These are phyloP conservation scores for Neopestalotiopsis sp. DNA, from an alignment of 2,329 filamentous ascomycete genomes.

Conservation along the genomic window DNA sequence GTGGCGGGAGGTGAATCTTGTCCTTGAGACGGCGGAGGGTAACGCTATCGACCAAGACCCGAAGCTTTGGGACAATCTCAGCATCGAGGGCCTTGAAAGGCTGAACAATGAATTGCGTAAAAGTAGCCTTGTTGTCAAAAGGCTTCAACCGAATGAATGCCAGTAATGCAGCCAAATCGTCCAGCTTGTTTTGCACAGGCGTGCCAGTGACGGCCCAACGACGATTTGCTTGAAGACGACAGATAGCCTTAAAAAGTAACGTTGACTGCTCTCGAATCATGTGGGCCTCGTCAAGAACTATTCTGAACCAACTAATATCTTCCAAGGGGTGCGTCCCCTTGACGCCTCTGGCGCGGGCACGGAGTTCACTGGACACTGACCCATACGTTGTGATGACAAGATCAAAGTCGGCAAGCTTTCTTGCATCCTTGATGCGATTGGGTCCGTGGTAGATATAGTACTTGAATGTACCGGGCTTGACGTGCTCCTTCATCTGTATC, in stretches of 20 bases:
- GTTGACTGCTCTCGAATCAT: conserved; percentile 88
- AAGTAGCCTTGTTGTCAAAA: conserved; percentile 79
- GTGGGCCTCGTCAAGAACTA: conserved; percentile 94
- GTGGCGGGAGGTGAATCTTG: conserved; percentile 79
- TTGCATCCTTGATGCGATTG: conserved; percentile 71
- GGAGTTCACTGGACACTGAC: conserved; percentile 81
- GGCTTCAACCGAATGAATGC: conserved; percentile 85
- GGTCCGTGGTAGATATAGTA: conserved; percentile 89
- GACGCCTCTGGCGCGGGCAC: conserved; percentile 65
- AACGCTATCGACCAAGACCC: conserved; percentile 91
- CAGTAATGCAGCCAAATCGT: conserved; percentile 86
- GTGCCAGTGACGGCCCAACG: conserved; percentile 98
- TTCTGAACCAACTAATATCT: conserved; percentile 88
- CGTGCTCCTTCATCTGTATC: conserved; percentile 84
- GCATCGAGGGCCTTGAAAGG: conserved; percentile 89
- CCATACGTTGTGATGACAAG: conserved; percentile 93
- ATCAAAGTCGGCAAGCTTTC: conserved; percentile 75
- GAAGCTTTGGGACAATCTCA: conserved; percentile 81
- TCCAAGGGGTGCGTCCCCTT: conserved; percentile 68
- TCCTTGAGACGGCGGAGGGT: conserved; percentile 92
- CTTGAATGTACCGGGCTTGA: conserved; percentile 66
- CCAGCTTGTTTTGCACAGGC: conserved; percentile 90
- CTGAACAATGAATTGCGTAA: conserved; percentile 78
- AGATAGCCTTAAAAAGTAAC: conserved; percentile 83
- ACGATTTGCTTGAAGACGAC: conserved; percentile 76